Base-by-base conservation (phyloP, 225 moss, liverwort and hornwort species). In the Takakia lepidozioides region DNA sequence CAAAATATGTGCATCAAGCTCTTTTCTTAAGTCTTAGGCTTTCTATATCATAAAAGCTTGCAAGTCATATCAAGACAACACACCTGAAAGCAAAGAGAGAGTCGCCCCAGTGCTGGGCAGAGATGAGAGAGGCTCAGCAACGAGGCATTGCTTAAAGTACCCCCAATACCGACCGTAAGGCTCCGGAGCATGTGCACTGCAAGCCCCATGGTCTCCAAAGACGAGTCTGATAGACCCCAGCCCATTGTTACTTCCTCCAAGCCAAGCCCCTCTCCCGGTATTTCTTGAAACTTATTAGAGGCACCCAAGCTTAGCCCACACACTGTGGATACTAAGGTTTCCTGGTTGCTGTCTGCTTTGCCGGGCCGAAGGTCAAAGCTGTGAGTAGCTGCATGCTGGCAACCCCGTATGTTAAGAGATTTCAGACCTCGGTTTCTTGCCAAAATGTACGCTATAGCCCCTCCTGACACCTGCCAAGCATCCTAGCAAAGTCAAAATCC, bases 1-100 rank as follows among this genome's bases (percentile, higher is more conserved):
- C n/a, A n/a, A n/a, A n/a, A n/a, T n/a, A n/a, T n/a, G n/a, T n/a
- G n/a, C n/a, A n/a, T n/a, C n/a, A n/a, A n/a, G n/a, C n/a, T n/a
- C n/a, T n/a, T n/a, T n/a, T n/a, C n/a, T n/a, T n/a, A n/a, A n/a
- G n/a, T n/a, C n/a, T n/a, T n/a, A n/a, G n/a, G n/a, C n/a, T n/a
- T n/a, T n/a, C n/a, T n/a, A n/a, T n/a, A n/a, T n/a, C n/a, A n/a
- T n/a, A n/a, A n/a, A n/a, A n/a, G n/a, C n/a, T n/a, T n/a, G n/a
- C n/a, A n/a, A n/a, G n/a, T n/a, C n/a, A n/a, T n/a, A n/a, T n/a
- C n/a, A n/a, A n/a, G n/a, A n/a, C n/a, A n/a, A n/a, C n/a, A n/a
- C 55, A 88, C 88, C 75, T 81, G 81, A 52, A 81, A 88, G 37
- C 59, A 35, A 58, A 88, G 69, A 62, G 55, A 72, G 46, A 88